Conservation (phyloP, 345 rosid species). For the Populus davidiana region DNA sequence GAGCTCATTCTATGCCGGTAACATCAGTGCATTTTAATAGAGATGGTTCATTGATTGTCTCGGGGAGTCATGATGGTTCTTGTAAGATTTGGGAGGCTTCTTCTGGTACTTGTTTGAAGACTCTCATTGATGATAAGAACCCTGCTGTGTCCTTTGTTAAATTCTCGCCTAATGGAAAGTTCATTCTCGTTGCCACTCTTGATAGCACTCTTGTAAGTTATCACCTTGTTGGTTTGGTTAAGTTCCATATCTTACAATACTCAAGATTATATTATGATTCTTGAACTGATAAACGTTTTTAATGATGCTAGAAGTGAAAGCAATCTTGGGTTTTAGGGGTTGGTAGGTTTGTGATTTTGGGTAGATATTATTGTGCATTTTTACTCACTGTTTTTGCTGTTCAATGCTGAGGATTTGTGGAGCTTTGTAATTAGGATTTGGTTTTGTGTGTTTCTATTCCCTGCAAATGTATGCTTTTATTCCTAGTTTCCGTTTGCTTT, state of each 20-base stretch:
- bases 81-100: constrained; percentile 94
- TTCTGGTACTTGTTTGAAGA: constrained; percentile 71
- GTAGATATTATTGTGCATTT: too few relatives aligned
- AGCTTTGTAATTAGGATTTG: too few relatives aligned
- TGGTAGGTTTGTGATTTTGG: too few relatives aligned
- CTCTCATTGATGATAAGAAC: constrained; percentile 64
- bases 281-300: too few relatives aligned
- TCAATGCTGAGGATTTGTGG: too few relatives aligned
- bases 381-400: too few relatives aligned
- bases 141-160: constrained; percentile 86
- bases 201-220: constrained; percentile 77
- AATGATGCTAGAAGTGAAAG: too few relatives aligned
- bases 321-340: too few relatives aligned
- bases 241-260: neutral
- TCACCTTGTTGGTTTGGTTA: neutral
- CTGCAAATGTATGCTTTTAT: too few relatives aligned
- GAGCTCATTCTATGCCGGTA: constrained; percentile 79
- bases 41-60: constrained; percentile 90
- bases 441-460: too few relatives aligned
- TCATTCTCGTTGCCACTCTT: constrained; percentile 83
- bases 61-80: constrained; percentile 83
- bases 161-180: constrained; percentile 91
- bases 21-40: constrained; percentile 80
- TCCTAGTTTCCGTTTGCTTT: too few relatives aligned
- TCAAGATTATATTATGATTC: too few relatives aligned